These are phyloP conservation scores for Neofusicoccum sp. DNA, from an alignment of 2,329 filamentous ascomycete species.

Conservation along the genomic window DNA sequence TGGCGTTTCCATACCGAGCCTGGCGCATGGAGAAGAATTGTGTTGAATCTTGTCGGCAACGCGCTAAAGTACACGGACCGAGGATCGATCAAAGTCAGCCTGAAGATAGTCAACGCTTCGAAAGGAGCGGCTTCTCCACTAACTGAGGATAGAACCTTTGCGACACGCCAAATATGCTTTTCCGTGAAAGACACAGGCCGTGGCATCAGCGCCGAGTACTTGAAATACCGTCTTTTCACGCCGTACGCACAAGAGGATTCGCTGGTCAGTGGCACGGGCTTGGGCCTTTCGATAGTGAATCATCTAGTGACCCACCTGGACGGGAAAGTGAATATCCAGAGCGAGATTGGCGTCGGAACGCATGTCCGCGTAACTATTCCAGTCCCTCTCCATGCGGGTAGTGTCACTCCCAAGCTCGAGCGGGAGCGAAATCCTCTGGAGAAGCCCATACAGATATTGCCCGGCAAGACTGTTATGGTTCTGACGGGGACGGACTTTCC, in stretches of 20 bases:
- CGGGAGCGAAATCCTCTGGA: conserved; percentile 12
- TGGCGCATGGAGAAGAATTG: conserved; percentile 19
- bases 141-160: background rate
- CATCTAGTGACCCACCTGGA: conserved; percentile 36
- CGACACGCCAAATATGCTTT: conserved; percentile 21
- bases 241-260: conserved; percentile 42
- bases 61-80: conserved; percentile 21
- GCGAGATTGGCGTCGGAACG: conserved; percentile 36
- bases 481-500: background rate
- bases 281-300: conserved; percentile 40
- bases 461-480: background rate
- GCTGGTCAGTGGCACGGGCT: conserved; percentile 36
- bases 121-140: background rate
- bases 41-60: conserved; percentile 23
- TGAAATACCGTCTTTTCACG: conserved; percentile 36
- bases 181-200: conserved; percentile 38
- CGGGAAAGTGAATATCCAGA: conserved; percentile 38
- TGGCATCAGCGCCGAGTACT: conserved; percentile 40
- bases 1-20: conserved; percentile 50
- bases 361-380: conserved; percentile 30
- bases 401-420: background rate
- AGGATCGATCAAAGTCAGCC: background rate
- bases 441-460: conserved; percentile 11
- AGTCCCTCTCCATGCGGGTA: conserved; percentile 37
- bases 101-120: background rate